Percentiles rank a stretch among this genome's conserved stretches.
Conservation (phyloP, 257 asterid genomes). For the Salvia hispanica region DNA sequence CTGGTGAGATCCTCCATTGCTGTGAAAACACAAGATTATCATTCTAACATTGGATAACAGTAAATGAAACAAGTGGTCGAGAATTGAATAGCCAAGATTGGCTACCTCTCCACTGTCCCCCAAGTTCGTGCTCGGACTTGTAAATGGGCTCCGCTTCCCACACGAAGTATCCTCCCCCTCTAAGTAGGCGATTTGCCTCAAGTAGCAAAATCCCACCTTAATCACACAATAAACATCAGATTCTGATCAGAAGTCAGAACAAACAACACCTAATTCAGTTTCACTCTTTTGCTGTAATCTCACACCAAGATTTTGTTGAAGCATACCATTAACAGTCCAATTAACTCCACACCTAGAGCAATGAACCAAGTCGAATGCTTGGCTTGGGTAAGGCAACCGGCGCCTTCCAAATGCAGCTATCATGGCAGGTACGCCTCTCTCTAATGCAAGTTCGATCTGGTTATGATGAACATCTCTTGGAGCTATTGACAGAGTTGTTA, state of each 20-base stretch:
- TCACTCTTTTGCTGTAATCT: conserved; percentile 1
- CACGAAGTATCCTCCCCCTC: conserved; percentile 68
- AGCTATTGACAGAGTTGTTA: conserved; percentile 58
- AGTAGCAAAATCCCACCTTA: conserved; percentile 67
- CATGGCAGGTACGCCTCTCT: conserved; percentile 73
- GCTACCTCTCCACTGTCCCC: conserved; percentile 56
- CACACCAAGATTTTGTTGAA: background rate
- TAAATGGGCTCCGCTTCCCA: conserved; percentile 44
- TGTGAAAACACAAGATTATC: conserved; percentile 29
- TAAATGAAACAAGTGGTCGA: background rate
- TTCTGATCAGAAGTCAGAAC: background rate
- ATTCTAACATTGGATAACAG: background rate
- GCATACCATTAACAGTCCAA: conserved; percentile 56
- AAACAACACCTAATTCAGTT: conserved; percentile 1
- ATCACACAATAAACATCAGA: conserved; percentile 19
- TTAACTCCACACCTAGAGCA: conserved; percentile 52
- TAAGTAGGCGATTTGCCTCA: conserved; percentile 56
- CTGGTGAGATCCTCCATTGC: conserved; percentile 55
- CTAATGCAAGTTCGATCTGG: conserved; percentile 56
- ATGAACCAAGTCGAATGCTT: conserved; percentile 65
- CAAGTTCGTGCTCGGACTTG: conserved; percentile 31
- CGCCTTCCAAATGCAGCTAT: conserved; percentile 45
- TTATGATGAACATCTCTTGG: conserved; percentile 46
- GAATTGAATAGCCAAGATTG: background rate
- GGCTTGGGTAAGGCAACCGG: conserved; percentile 65